Evolutionary conservation across 805 yeast genomes (phyloP), one percentile per base, ranked within the genome.

Genomic region (Candida nonsorbophila): DNA sequence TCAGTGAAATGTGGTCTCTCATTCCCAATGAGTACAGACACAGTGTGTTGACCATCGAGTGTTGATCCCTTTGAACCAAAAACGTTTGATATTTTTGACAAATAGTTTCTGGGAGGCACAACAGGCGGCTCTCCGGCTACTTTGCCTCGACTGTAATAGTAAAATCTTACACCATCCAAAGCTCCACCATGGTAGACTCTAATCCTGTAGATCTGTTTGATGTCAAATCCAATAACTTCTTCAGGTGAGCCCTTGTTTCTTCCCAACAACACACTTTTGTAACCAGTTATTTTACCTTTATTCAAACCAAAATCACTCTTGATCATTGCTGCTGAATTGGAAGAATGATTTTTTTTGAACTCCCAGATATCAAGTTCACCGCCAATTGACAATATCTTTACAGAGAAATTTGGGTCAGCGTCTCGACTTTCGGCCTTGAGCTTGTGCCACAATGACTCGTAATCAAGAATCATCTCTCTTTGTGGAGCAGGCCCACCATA

Each of bases 121-220:
- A 61, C 62, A 1, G 79, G 79, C 11, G 12, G 8, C 4, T 18
- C 16, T n/a, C 21, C 40, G 3, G 38, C 29, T 7, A 29, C 40
- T 13, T 16, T 13, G n/a, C n/a, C n/a, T n/a, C n/a, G n/a, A 9
- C 29, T 14, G 0, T 22, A 23, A 29, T 24, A 45, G 38, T 60
- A 62, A 41, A 87, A 67, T 33, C 77, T 74, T 10, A 90, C 44
- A 4, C 97, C 97, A 55, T 88, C 95, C 13, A 92, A 54, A 0
- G 94, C 94, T 14, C 58, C 51, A 2, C 95, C 96, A 41, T 79
- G 75, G 40, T 74, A 80, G 0, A 87, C 69, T 33, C 85, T 67
- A 1, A 87, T 69, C 27, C 63, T 65, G n/a, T 48, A 52, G 2
- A 83, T 59, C 6, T 47, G 43, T 9, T 39, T 38, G 10, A 68